Evolutionary conservation across 805 yeast genomes (phyloP), one percentile per base, ranked within the genome.

Genomic region (Candida tallmaniae): DNA sequence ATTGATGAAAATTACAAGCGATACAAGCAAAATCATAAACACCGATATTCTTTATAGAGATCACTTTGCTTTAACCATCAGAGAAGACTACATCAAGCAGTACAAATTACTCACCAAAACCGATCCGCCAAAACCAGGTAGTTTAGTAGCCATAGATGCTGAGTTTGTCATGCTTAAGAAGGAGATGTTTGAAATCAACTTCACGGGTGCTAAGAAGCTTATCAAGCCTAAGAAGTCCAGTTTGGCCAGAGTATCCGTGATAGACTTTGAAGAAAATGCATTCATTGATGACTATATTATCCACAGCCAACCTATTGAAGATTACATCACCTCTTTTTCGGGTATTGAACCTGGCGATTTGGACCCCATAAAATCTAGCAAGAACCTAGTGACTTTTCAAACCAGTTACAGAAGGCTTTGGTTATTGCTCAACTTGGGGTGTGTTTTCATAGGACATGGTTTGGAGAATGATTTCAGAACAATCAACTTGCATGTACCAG

Each of bases 311-410:
- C 75, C 68, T 16, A 81, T 93, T 34, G 76, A 81, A 35, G 95
- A 93, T 56, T 89, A 93, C 50, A 67, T 90, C 44, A 94, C 99
- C 0, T 77, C 79, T 9, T 93, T 74, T 48, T 87, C 96, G 9
- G 99, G 99, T n/a, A 89, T 93, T 34, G 87, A 84, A 46, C 82
- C 81, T 0, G 96, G 95, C 1, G 98, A 94, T 58, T 65, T 93
- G 41, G 86, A 87, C 52, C 84, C 90, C 1, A 51, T 54, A 4
- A 62, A 53, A 5, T 83, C 96, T 15, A 58, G 66, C 4, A 79
- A 79, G 47, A 71, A 83, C 3, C 68, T 94, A 29, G 96, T 89
- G 1, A 74, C 84, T 0, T 63, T 84, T 37, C 90, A 84, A 49
- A 80, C 86, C 0, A 86, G 95, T 1, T 93, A 90, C 55, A 67